Percentiles rank a stretch among this genome's conserved stretches.
These are phyloP conservation scores for Nitzschia palea DNA, from an alignment of 108 stramenopile species.

Conservation along the genomic window DNA sequence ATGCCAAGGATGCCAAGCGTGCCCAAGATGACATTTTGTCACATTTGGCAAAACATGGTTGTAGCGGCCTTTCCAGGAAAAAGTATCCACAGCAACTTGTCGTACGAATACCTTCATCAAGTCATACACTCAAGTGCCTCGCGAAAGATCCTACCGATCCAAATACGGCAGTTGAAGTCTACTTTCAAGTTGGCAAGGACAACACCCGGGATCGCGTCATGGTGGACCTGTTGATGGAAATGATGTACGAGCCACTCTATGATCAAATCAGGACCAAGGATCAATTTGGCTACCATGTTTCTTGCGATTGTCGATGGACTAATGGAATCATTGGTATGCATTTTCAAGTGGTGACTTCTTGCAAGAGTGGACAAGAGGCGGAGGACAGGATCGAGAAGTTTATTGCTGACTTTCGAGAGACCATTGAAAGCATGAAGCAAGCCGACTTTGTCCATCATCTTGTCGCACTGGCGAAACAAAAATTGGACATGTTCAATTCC, in stretches of 20 bases:
- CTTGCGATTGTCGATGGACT: constrained; percentile 60
- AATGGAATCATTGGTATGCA: constrained; percentile 76
- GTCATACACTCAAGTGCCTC: constrained; percentile 4
- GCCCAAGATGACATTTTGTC: constrained; percentile 43
- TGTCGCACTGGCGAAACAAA: constrained; percentile 70
- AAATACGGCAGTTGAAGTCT: constrained; percentile 82
- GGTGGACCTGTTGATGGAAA: constrained; percentile 65
- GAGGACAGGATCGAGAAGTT: constrained; percentile 67
- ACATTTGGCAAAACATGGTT: constrained; percentile 30
- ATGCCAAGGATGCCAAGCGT: constrained; percentile 44
- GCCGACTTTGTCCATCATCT: constrained; percentile 69
- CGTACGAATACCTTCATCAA: constrained; percentile 34
- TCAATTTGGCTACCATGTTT: constrained; percentile 57
- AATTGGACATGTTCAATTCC: constrained; percentile 78
- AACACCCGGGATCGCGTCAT: constrained; percentile 57
- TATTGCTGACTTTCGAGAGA: constrained; percentile 55
- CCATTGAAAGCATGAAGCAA: constrained; percentile 50
- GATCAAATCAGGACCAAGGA: constrained; percentile 76
- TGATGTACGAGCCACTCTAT: constrained; percentile 82
- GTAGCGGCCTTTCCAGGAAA: constrained; percentile 54
- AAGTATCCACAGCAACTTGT: constrained; percentile 61
- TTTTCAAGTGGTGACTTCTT: constrained; percentile 63
- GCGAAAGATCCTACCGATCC: constrained; percentile 65
- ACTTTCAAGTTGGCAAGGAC: constrained; percentile 83
- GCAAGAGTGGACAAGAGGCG: constrained; percentile 62